Conservation (phyloP, 192 early-diverging fungal genomes). For the Coemansia nantahalensis region DNA sequence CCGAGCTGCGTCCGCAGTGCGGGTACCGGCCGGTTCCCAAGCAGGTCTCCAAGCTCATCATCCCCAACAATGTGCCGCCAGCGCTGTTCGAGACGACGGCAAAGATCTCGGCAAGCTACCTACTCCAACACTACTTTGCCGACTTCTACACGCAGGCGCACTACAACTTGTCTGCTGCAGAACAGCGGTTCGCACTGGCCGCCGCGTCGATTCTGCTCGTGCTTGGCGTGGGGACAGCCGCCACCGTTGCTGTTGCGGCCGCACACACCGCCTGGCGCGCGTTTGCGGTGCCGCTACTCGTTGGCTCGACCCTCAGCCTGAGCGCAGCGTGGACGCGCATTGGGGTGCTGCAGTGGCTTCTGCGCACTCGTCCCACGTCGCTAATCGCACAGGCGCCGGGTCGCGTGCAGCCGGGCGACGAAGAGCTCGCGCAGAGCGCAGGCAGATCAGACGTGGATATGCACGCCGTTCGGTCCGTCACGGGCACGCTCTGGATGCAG, state of each 20-base stretch:
- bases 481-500: conserved; percentile 17
- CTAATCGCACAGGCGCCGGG: background rate
- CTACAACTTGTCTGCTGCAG: conserved; percentile 23
- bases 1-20: background rate
- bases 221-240: conserved; percentile 10
- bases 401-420: background rate
- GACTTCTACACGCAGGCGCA: conserved; percentile 23
- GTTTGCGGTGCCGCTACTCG: conserved; percentile 13
- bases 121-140: conserved; percentile 20
- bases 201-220: conserved; percentile 6
- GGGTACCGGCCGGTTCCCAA: conserved; percentile 25
- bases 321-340: conserved; percentile 22
- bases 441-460: background rate
- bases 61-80: conserved; percentile 21
- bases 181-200: conserved; percentile 1
- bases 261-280: conserved; percentile 17
- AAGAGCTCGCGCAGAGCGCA: background rate
- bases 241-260: background rate
- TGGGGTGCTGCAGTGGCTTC: conserved; percentile 20
- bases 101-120: conserved; percentile 18
- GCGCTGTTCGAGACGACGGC: conserved; percentile 41
- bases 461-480: conserved; percentile 7
- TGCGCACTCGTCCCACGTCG: conserved; percentile 15
- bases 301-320: background rate
- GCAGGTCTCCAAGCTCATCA: conserved; percentile 11